A percentile compares a stretch with the other conserved stretches of the same genome.
Evolutionary conservation across 345 rosid genomes (phyloP).

Genomic region (Ceriops decandra): DNA sequence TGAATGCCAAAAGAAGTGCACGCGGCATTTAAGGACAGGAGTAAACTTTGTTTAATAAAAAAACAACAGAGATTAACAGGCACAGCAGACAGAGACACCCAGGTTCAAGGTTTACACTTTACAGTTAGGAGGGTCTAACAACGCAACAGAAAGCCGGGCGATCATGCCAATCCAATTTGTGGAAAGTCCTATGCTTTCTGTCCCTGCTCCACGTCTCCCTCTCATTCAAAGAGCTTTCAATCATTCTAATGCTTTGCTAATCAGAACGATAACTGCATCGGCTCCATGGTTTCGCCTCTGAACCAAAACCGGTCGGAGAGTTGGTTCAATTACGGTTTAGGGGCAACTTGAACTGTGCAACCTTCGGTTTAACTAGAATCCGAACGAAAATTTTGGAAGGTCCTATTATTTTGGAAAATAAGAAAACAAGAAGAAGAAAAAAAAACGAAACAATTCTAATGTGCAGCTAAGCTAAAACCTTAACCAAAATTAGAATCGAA

Average conservation of each 20-base stretch:
- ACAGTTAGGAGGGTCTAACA: constrained; percentile 33
- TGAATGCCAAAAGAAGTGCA: constrained; percentile 2
- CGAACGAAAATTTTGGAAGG: too few relatives aligned
- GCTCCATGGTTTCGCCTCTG: too few relatives aligned
- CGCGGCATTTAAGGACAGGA: background rate
- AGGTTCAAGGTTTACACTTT: background rate
- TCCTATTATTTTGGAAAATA: too few relatives aligned
- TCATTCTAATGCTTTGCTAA: background rate
- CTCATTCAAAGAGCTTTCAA: background rate
- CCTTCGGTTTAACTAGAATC: too few relatives aligned
- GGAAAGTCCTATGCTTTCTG: constrained; percentile 46
- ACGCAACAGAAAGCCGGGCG: constrained; percentile 21
- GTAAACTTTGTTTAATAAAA: background rate
- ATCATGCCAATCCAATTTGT: constrained; percentile 36
- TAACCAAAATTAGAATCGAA: too few relatives aligned
- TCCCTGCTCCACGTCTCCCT: background rate
- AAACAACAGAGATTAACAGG: background rate
- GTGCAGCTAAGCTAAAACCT: too few relatives aligned
- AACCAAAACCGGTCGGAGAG: too few relatives aligned
- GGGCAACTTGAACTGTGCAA: too few relatives aligned
- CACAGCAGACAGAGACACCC: constrained; percentile 1
- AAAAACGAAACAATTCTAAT: too few relatives aligned
- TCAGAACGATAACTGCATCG: background rate
- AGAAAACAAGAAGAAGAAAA: too few relatives aligned
- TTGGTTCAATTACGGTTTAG: too few relatives aligned